These are phyloP conservation scores for Ascochyta lentis DNA, from an alignment of 2,329 filamentous ascomycete species.

Conservation along the genomic window DNA sequence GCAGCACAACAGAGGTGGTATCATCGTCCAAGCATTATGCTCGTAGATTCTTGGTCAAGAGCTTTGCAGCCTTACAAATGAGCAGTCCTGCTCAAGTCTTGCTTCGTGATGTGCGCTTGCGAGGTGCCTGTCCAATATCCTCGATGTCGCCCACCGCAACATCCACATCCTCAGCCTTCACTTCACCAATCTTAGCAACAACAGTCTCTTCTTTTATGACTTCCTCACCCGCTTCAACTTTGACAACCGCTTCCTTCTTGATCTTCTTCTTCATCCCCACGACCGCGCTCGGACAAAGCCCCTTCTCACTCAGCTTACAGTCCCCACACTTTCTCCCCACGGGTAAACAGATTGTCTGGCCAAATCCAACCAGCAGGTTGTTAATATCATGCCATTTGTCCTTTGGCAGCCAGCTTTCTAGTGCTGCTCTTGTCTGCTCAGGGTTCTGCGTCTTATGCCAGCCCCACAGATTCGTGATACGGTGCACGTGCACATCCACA, in stretches of 20 bases:
- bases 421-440: constrained; percentile 77
- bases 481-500: constrained; percentile 93
- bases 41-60: not conserved
- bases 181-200: constrained; percentile 22
- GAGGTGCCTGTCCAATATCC: constrained; percentile 34
- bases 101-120: not conserved
- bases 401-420: constrained; percentile 82
- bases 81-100: not conserved
- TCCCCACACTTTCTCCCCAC: constrained; percentile 82
- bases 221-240: constrained; percentile 46
- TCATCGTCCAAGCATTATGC: not conserved
- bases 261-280: constrained; percentile 59
- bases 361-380: constrained; percentile 83
- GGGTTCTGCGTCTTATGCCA: constrained; percentile 85
- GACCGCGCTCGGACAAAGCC: constrained; percentile 70
- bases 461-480: constrained; percentile 92
- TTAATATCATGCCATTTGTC: constrained; percentile 95
- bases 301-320: constrained; percentile 77
- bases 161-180: constrained; percentile 39
- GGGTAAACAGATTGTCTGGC: constrained; percentile 84
- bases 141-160: constrained; percentile 39
- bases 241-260: constrained; percentile 51
- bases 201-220: constrained; percentile 26
- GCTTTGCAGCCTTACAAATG: not conserved
- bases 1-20: not conserved